Evolutionary conservation across 768 basidiomycete genomes (phyloP), one percentile per base, ranked within the genome.

Genomic region (Clitopilus hobsonii): DNA sequence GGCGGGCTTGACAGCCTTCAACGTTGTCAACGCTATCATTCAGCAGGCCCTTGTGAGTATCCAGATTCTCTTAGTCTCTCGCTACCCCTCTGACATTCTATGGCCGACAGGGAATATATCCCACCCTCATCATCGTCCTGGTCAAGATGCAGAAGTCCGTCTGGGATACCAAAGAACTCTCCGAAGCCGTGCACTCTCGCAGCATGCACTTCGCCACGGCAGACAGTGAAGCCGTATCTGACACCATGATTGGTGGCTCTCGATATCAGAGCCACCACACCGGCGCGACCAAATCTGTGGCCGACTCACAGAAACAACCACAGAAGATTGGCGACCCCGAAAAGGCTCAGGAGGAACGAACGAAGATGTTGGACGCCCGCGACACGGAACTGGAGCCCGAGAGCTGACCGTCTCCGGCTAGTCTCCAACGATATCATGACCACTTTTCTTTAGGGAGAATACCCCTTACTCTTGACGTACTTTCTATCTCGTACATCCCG

Each of bases 11-110:
- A 52, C 67, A 8, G 65, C 63, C 2, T 63, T 67, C 38, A 62
- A 69, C 25, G 59, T 62, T 2, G 61, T 67, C 48, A 68, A 69
- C 26, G 67, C 68, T 2, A 57, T 69, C 48, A 65, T 68, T 47
- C 68, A 69, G 53, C 65, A 66, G 54, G 63, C 63, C 11, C 63
- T 66, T 52, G 64, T 65, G 51, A 28, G 61, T 59, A 14, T 50
- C 20, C 30, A 38, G n/a, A 14, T 41, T 38, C 20, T 23, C 26
- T 29, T 38, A n/a, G n/a, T n/a, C n/a, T 2, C 24, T 6, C 18
- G 13, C 6, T 24, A 5, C 13, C n/a, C 24, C 20, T 36, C 49
- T 24, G 49, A 49, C 38, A n/a, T 16, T 20, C 28, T 26, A 20
- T 30, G n/a, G n/a, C 16, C 36, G 29, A 10, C 45, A 66, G 67